These are phyloP conservation scores for Ascomycota sp. DNA, from an alignment of 2,329 filamentous ascomycete genomes.

Conservation along the genomic window DNA sequence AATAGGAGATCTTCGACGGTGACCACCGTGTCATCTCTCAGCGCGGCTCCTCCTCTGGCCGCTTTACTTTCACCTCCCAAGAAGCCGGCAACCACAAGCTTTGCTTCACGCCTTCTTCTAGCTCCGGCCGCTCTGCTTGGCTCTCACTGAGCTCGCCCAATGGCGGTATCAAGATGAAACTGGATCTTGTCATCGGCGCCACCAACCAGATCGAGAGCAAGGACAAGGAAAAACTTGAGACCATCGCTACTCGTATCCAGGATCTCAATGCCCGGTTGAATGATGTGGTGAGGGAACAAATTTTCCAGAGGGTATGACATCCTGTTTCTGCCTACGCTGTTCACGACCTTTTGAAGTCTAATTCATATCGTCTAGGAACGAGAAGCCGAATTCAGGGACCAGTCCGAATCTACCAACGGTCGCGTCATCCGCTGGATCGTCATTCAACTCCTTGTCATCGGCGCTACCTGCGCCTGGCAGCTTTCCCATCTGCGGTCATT, in stretches of 20 bases:
- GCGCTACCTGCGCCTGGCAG: slow-evolving; percentile 87
- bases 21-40: slow-evolving; percentile 91
- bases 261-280: slow-evolving; percentile 73
- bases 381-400: slow-evolving; percentile 93
- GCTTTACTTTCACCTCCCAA: slow-evolving; percentile 88
- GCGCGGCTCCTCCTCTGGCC: slow-evolving; percentile 52
- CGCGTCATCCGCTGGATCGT: slow-evolving; percentile 88
- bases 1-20: slow-evolving; percentile 92
- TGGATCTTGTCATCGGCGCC: slow-evolving; percentile 89
- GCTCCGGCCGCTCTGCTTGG: slow-evolving; percentile 50
- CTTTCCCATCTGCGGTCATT: slow-evolving; percentile 86
- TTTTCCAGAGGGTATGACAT: slow-evolving; percentile 67
- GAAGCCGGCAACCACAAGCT: slow-evolving; percentile 91
- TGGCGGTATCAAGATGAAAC: slow-evolving; percentile 61
- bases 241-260: slow-evolving; percentile 71
- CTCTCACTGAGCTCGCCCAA: slow-evolving; percentile 41
- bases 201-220: slow-evolving; percentile 82
- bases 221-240: slow-evolving; percentile 82
- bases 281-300: slow-evolving; percentile 83
- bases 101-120: slow-evolving; percentile 76
- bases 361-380: no score
- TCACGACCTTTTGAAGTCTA: no score
- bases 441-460: slow-evolving; percentile 70
- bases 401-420: slow-evolving; percentile 81
- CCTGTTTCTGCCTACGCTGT: no score